Base-by-base conservation (phyloP, 164 flowering plant genomes). In the Chimonanthus salicifolius region DNA sequence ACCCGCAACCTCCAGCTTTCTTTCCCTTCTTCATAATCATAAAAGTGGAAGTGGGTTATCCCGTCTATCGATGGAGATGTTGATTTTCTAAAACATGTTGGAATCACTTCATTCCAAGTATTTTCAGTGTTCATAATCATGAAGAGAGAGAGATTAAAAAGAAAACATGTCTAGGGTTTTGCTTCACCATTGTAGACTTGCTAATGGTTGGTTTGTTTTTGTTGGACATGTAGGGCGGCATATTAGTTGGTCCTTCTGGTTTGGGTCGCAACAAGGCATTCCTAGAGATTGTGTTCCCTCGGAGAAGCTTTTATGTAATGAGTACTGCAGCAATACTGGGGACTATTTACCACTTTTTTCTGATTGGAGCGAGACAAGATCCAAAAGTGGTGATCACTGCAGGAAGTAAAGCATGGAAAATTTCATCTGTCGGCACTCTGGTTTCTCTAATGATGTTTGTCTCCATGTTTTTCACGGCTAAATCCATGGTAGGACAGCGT, bases 321-420 rank as follows among this genome's bases (percentile, higher is more conserved):
- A 1, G 33, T 33, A 33, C 33, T 0, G 33, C 33, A 33, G 33
- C 33, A 33, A 33, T 33, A 33, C 33, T 33, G 33, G 33, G 33
- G 33, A 33, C 58, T 54, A 54, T 4, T 15, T 8, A 54, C 3
- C 58, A 8, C 15, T 54, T 9, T 9, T 54, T 54, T 0, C 13
- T 8, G 13, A 54, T 54, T 9, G 58, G 15, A 15, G 58, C 58
- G 16, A 82, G 84, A 16, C 64, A 75, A 11, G 72, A 76, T 43
- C 58, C 63, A 54, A 80, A 83, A 21, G 4, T 71, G 6, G 15
- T 33, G 7, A 33, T 70, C 69, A 64, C 78, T 54, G 33, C 51
- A 44, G 50, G 43, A 45, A 72, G 81, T 8, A 77, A 72, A 2
- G 47, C 67, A 50, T 75, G 58, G 43, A 72, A 80, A n/a, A 45